A percentile compares a stretch with the other conserved stretches of the same genome.
Evolutionary conservation across 768 basidiomycete genomes (phyloP).

Genomic region (Lactifluus pinguis): DNA sequence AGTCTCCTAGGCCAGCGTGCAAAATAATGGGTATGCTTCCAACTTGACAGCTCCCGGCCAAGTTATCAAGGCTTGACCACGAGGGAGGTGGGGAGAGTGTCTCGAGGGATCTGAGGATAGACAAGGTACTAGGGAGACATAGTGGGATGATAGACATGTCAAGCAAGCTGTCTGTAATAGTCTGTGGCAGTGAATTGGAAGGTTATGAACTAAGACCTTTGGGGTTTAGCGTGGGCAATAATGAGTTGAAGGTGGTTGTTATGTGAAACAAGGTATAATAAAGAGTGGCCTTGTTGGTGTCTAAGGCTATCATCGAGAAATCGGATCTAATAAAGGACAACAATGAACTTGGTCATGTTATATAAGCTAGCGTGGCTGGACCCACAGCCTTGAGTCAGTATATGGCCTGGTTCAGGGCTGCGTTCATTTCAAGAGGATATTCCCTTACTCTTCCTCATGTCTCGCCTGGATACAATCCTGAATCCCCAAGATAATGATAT

Average conservation of each 20-base stretch:
- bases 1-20: slow-evolving; percentile 3
- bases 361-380: neutral
- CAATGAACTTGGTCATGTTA: slow-evolving; percentile 6
- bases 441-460: slow-evolving; percentile 9
- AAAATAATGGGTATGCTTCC: slow-evolving; percentile 19
- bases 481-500: slow-evolving; percentile 12
- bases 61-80: slow-evolving; percentile 10
- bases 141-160: slow-evolving; percentile 5
- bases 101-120: slow-evolving; percentile 13
- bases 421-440: neutral
- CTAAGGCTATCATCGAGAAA: slow-evolving; percentile 3
- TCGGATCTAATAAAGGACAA: slow-evolving; percentile 20
- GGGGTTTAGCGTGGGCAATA: too few species aligned
- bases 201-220: too few species aligned
- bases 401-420: neutral
- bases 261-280: neutral
- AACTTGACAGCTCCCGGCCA: slow-evolving; percentile 3
- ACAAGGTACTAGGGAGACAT: slow-evolving; percentile 10
- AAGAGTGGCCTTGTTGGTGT: neutral
- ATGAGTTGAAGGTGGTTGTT: neutral
- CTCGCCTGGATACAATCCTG: slow-evolving; percentile 18
- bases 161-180: neutral
- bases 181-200: neutral
- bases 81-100: slow-evolving; percentile 16
- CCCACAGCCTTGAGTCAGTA: neutral